Conservation (phyloP, 2,329 filamentous ascomycete genomes). For the Phaeosphaeria sp. region DNA sequence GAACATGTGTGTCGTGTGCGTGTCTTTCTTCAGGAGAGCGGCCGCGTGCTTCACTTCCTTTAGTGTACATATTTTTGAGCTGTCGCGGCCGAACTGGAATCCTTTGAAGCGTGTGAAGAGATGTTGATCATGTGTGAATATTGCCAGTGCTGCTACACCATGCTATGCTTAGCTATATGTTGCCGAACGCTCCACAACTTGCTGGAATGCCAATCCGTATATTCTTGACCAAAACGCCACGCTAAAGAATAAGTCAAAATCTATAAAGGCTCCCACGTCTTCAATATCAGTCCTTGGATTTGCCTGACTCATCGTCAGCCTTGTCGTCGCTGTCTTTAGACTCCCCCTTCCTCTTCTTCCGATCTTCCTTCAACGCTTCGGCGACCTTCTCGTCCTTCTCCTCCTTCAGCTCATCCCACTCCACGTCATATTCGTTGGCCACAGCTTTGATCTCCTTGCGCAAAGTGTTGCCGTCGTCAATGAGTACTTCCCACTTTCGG, state of each 20-base stretch:
- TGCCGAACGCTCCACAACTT: neutral
- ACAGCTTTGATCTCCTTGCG: conserved; percentile 80
- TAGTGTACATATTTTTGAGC: neutral
- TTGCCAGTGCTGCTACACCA: no score
- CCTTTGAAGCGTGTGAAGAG: neutral
- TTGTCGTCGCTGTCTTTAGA: neutral
- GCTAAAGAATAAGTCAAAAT: neutral
- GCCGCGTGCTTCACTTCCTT: neutral
- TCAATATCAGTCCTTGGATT: neutral
- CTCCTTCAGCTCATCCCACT: conserved; percentile 81
- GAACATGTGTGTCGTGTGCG: neutral
- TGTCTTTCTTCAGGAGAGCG: neutral
- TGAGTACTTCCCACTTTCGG: conserved; percentile 75
- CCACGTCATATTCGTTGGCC: conserved; percentile 86
- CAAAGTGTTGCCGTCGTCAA: conserved; percentile 80
- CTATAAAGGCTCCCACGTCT: neutral
- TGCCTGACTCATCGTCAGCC: neutral
- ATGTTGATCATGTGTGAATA: neutral
- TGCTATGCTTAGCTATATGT: no score
- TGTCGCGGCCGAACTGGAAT: neutral
- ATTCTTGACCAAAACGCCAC: neutral
- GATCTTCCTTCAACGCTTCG: conserved; percentile 59
- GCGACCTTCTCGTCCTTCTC: conserved; percentile 69
- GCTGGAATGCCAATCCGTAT: neutral
- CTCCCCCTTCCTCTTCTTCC: conserved; percentile 46